Evolutionary conservation across 2,329 filamentous ascomycete genomes (phyloP).

Genomic region (Lasiodiplodia citricola): DNA sequence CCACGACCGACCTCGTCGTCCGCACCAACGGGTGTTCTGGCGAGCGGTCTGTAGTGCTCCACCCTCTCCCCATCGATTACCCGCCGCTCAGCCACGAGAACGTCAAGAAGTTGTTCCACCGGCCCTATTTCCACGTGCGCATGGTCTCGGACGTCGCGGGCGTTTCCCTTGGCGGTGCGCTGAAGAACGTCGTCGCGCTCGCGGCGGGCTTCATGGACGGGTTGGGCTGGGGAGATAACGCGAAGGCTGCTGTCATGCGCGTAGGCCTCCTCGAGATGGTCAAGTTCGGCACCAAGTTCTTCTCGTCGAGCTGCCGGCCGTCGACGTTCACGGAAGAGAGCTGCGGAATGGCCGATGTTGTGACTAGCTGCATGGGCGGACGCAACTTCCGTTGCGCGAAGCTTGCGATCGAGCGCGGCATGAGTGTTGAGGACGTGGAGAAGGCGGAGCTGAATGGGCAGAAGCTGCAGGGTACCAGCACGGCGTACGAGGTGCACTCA

Average conservation of each 20-base stretch:
- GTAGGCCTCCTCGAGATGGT: constrained; percentile 96
- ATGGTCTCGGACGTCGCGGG: constrained; percentile 95
- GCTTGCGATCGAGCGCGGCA: constrained; percentile 78
- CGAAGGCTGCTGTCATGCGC: constrained; percentile 98
- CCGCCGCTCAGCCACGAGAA: constrained; percentile 84
- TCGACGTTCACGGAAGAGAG: constrained; percentile 97
- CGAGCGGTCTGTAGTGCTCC: constrained; percentile 73
- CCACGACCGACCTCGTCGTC: constrained; percentile 59
- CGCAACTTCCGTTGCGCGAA: constrained; percentile 94
- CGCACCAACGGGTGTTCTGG: constrained; percentile 39
- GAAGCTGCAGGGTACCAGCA: constrained; percentile 93
- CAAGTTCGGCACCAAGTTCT: constrained; percentile 93
- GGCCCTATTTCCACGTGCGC: constrained; percentile 96
- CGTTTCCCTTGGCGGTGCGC: constrained; percentile 88
- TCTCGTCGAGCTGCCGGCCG: constrained; percentile 77
- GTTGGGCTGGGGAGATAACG: constrained; percentile 96
- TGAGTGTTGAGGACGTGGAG: constrained; percentile 87
- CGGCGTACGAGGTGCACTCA: constrained; percentile 86
- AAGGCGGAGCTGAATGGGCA: constrained; percentile 90
- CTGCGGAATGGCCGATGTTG: constrained; percentile 91
- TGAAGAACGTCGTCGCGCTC: constrained; percentile 96
- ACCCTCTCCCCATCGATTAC: constrained; percentile 79
- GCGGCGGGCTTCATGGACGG: constrained; percentile 95
- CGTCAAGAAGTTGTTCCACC: constrained; percentile 86
- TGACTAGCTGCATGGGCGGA: constrained; percentile 90